These are phyloP conservation scores for Sporopachydermia lactativora DNA, from an alignment of 805 yeast genomes.

Conservation along the genomic window DNA sequence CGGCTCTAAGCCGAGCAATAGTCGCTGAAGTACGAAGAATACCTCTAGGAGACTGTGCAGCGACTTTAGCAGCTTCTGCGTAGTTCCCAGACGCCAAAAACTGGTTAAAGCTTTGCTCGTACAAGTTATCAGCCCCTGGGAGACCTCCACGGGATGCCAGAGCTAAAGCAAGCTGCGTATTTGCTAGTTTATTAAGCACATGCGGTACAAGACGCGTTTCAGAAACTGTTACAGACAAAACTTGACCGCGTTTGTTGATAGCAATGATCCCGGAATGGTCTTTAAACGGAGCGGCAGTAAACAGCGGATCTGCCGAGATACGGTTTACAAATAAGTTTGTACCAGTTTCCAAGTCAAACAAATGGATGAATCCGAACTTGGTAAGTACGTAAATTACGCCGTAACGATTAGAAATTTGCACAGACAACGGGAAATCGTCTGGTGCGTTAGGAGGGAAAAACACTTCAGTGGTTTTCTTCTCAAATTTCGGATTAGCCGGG, in stretches of 20 bases:
- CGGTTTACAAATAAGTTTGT: conserved; percentile 88
- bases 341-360: conserved; percentile 89
- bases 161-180: conserved; percentile 73
- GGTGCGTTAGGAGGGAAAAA: conserved; percentile 95
- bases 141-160: conserved; percentile 92
- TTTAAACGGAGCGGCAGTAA: conserved; percentile 69
- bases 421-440: conserved; percentile 91
- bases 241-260: conserved; percentile 91
- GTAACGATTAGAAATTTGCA: conserved; percentile 71
- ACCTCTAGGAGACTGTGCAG: conserved; percentile 81
- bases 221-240: conserved; percentile 80
- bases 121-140: conserved; percentile 92
- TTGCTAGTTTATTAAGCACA: conserved; percentile 71
- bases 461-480: conserved; percentile 81
- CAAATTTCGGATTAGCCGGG: conserved; percentile 66
- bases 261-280: conserved; percentile 76
- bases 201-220: conserved; percentile 80
- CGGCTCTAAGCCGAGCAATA: conserved; percentile 77
- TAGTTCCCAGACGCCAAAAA: conserved; percentile 77
- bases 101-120: conserved; percentile 82
- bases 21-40: conserved; percentile 84
- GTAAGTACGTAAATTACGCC: conserved; percentile 86
- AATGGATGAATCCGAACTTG: conserved; percentile 91
- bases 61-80: conserved; percentile 87
- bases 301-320: conserved; percentile 90